These are phyloP conservation scores for Diaporthe sp. DNA, from an alignment of 2,329 filamentous ascomycete genomes.

Conservation along the genomic window DNA sequence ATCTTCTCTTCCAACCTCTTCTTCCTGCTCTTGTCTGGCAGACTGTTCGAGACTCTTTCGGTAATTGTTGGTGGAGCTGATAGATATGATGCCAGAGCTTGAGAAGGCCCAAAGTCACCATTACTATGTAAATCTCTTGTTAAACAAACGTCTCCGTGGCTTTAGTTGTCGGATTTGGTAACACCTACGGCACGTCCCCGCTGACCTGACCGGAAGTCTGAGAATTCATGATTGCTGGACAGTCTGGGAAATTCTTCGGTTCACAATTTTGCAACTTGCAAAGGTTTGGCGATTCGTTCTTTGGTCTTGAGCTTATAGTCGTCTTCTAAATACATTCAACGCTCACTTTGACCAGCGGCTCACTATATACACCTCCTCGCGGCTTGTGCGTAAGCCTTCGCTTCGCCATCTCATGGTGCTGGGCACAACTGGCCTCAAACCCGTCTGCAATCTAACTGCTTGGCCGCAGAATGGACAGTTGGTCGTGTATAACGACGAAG, in stretches of 20 bases:
- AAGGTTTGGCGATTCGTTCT: too few species aligned
- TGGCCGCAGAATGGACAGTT: neutral
- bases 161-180: too few species aligned
- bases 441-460: neutral
- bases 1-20: neutral
- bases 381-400: too few species aligned
- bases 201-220: neutral
- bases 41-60: neutral
- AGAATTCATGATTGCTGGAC: neutral
- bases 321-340: too few species aligned
- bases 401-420: neutral
- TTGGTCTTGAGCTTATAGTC: too few species aligned
- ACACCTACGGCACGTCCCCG: neutral
- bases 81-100: neutral
- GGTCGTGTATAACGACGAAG: neutral
- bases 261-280: too few species aligned
- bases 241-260: too few species aligned
- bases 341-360: too few species aligned
- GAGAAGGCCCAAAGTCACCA: neutral
- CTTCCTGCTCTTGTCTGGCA: neutral
- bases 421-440: neutral
- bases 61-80: constrained; percentile 1
- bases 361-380: too few species aligned
- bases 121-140: neutral
- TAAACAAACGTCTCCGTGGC: neutral